These are phyloP conservation scores for Stephanodiscus triporus DNA, from an alignment of 108 stramenopile genomes.

Conservation along the genomic window DNA sequence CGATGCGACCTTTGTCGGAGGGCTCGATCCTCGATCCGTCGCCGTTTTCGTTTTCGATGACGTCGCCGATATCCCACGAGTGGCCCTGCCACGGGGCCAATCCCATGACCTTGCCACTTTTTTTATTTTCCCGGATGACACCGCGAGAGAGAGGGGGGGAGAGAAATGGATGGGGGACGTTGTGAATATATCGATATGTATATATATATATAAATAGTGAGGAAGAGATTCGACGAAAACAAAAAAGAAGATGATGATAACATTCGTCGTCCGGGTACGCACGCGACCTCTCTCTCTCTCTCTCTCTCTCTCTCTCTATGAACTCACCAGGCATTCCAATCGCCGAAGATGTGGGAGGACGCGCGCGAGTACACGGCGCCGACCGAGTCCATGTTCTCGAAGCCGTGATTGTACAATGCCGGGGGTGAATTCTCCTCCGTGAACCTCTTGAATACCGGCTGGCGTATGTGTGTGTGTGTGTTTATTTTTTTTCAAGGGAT, in stretches of 20 bases:
- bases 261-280: too few relatives aligned
- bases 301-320: too few relatives aligned
- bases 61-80: constrained; percentile 63
- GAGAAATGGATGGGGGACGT: too few relatives aligned
- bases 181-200: too few relatives aligned
- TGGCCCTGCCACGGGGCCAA: constrained; percentile 90
- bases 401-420: constrained; percentile 88
- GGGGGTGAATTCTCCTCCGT: constrained; percentile 83
- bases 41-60: background rate
- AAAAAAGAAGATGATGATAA: too few relatives aligned
- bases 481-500: background rate
- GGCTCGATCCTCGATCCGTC: background rate
- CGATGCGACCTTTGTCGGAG: constrained; percentile 5
- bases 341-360: constrained; percentile 93
- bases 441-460: constrained; percentile 93
- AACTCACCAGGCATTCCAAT: constrained; percentile 90
- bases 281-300: too few relatives aligned
- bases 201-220: too few relatives aligned
- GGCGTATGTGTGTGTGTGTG: background rate
- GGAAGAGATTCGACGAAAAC: too few relatives aligned
- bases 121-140: background rate
- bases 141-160: too few relatives aligned
- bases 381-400: constrained; percentile 94
- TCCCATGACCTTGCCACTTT: constrained; percentile 92
- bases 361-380: constrained; percentile 95